Conservation (phyloP, 768 basidiomycete species). For the Termitomyces titanicus region DNA sequence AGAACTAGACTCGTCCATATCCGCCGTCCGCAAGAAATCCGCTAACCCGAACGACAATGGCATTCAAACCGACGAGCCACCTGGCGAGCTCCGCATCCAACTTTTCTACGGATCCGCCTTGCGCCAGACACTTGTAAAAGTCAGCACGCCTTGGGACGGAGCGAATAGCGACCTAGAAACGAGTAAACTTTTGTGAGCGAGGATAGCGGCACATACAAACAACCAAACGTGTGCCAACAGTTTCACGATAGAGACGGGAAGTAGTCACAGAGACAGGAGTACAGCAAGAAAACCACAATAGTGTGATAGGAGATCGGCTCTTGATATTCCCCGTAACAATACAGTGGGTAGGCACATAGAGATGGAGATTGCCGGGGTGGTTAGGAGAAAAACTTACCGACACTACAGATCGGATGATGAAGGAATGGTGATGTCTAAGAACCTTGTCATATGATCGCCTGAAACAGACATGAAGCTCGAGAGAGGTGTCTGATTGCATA, state of each 20-base stretch:
- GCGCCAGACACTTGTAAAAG: slow-evolving; percentile 60
- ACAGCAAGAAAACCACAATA: background rate
- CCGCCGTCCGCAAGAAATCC: slow-evolving; percentile 50
- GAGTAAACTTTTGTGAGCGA: background rate
- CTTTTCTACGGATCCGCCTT: slow-evolving; percentile 52
- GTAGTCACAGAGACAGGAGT: background rate
- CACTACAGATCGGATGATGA: slow-evolving; percentile 63
- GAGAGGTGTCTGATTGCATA: slow-evolving; percentile 49
- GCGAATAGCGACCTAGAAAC: slow-evolving; percentile 49
- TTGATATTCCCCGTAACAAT: background rate
- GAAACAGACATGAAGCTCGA: slow-evolving; percentile 67
- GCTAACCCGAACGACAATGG: slow-evolving; percentile 46
- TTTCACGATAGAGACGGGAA: background rate
- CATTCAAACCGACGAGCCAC: slow-evolving; percentile 61
- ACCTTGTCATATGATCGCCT: slow-evolving; percentile 67
- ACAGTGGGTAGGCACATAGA: background rate
- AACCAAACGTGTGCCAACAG: background rate
- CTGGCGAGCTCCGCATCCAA: slow-evolving; percentile 50
- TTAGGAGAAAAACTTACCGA: slow-evolving; percentile 36
- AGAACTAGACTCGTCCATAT: slow-evolving; percentile 43
- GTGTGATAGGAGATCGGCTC: background rate
- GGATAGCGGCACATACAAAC: background rate
- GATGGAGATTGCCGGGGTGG: slow-evolving; percentile 7
- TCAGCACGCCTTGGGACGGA: slow-evolving; percentile 57
- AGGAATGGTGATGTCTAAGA: slow-evolving; percentile 62